Evolutionary conservation across 805 yeast genomes (phyloP), one percentile per base, ranked within the genome.

Genomic region (Naumovozyma castellii): DNA sequence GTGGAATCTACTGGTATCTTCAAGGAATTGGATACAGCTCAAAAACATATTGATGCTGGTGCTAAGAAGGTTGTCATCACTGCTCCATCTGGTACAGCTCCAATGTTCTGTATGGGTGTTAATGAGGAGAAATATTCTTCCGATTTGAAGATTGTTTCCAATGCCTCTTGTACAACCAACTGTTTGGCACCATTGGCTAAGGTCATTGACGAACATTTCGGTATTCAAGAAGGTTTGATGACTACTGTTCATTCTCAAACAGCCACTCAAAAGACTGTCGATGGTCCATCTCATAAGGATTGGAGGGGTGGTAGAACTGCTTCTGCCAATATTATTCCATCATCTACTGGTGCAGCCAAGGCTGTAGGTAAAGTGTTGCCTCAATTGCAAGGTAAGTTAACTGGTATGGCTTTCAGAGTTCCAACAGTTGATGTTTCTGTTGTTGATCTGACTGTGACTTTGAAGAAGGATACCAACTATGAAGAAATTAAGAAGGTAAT

Each of bases 271-370:
- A 77, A 77, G 71, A 76, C 82, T 47, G 84, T 78, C 54, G 84
- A 78, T 62, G 83, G 83, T 69, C 80, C 83, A 61, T 77, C 84
- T 62, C 80, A 75, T 69, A 78, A 78, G 69, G 84, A 77, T 70
- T 77, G 84, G 84, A 76, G 84, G 75, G 83, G 83, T 69, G 84
- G 83, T 65, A 73, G 84, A 71, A 75, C 83, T 54, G 84, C 84
- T 58, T 75, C 81, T 47, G 82, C 78, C 59, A 77, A 78, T 75
- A 77, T 78, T 62, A 78, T 78, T 57, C 84, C 84, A 66, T 76
- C 83, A 41, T 75, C 83, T 51, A 78, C 84, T 40, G 84, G 84
- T 72, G 84, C 84, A 53, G 84, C 84, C 48, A 78, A 78, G 72
- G 82, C 82, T 53, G 84, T 78, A 54, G 83, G 82, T 68, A 76